Conservation (phyloP, 1,284 basidiomycete genomes). For the Sutorius eximius region DNA sequence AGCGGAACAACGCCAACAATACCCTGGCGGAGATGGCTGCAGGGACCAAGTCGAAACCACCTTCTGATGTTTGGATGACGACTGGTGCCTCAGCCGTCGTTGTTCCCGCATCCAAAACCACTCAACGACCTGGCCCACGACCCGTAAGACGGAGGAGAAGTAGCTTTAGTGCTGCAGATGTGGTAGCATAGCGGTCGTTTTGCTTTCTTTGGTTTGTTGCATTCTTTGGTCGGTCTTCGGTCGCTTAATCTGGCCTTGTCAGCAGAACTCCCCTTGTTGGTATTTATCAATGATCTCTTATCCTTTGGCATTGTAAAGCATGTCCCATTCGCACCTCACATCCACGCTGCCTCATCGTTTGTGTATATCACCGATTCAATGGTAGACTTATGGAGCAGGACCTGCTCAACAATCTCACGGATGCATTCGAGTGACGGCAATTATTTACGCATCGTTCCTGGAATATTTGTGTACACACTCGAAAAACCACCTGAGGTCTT, state of each 20-base stretch:
- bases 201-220: slow-evolving; percentile 16
- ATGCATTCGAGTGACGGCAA: not conserved
- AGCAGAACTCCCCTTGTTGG: slow-evolving; percentile 6
- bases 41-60: slow-evolving; percentile 32
- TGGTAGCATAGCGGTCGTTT: slow-evolving; percentile 53
- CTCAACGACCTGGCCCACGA: slow-evolving; percentile 65
- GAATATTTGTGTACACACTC: slow-evolving; percentile 90
- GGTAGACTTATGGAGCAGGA: slow-evolving; percentile 13
- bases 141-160: slow-evolving; percentile 71
- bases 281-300: slow-evolving; percentile 33
- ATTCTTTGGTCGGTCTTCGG: not conserved
- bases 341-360: slow-evolving; percentile 11
- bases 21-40: slow-evolving; percentile 55
- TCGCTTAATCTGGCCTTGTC: slow-evolving; percentile 9
- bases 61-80: slow-evolving; percentile 69
- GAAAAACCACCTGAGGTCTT: slow-evolving; percentile 88
- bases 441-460: slow-evolving; percentile 2
- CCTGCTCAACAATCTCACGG: not conserved
- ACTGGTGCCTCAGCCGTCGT: slow-evolving; percentile 68
- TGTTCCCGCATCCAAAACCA: slow-evolving; percentile 61
- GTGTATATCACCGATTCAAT: slow-evolving; percentile 23
- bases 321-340: slow-evolving; percentile 12
- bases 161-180: slow-evolving; percentile 80
- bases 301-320: slow-evolving; percentile 34
- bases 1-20: slow-evolving; percentile 49